These are phyloP conservation scores for Phlebiopsis gigantea DNA, from an alignment of 768 basidiomycete genomes.

Conservation along the genomic window DNA sequence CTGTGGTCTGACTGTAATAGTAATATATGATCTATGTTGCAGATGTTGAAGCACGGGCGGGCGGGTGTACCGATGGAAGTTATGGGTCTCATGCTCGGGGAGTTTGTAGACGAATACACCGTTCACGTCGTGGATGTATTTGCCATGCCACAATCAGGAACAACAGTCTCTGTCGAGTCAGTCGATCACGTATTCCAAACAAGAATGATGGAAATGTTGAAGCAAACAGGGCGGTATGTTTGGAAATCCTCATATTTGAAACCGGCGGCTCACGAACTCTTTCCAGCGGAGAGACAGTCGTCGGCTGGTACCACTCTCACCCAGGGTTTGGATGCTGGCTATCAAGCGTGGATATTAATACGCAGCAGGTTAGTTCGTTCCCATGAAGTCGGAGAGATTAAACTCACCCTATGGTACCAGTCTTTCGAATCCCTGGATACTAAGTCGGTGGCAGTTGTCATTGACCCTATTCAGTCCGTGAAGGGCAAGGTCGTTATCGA, in stretches of 20 bases:
- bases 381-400: background rate
- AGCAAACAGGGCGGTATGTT: conserved; percentile 92
- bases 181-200: conserved; percentile 98
- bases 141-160: conserved; percentile 98
- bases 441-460: conserved; percentile 93
- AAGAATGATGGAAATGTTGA: conserved; percentile 98
- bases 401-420: conserved; percentile 34
- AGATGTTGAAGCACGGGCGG: conserved; percentile 99
- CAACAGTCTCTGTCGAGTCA: conserved; percentile 95
- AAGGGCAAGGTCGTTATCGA: conserved; percentile 99
- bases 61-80: conserved; percentile 99
- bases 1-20: background rate
- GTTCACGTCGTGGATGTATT: conserved; percentile 95
- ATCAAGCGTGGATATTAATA: conserved; percentile 98
- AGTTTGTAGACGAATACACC: conserved; percentile 97
- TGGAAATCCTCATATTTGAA: background rate
- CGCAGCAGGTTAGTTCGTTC: conserved; percentile 71
- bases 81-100: conserved; percentile 97
- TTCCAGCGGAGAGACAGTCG: conserved; percentile 72
- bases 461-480: conserved; percentile 98
- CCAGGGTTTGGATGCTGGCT: conserved; percentile 99
- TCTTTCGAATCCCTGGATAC: conserved; percentile 94
- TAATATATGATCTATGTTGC: background rate
- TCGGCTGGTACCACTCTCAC: conserved; percentile 99
- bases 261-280: background rate